Conservation (phyloP, 805 yeast species). For the Tetrapisispora iriomotensis region DNA sequence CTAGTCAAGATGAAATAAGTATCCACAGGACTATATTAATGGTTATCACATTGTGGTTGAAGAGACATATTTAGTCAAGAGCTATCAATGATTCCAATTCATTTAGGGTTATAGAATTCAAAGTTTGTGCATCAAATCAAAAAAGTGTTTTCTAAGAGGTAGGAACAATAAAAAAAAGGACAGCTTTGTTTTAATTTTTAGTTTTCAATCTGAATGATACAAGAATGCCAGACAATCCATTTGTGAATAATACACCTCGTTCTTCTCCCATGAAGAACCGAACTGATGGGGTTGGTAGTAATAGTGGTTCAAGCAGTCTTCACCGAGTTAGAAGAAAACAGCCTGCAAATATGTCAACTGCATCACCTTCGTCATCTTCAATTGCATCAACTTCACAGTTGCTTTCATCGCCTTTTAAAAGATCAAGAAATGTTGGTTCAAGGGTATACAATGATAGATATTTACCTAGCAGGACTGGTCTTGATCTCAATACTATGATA, state of each 20-base stretch:
- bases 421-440: constrained; percentile 26
- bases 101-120: too few species aligned
- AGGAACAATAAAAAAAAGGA: too few species aligned
- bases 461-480: constrained; percentile 79
- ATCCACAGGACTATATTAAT: too few species aligned
- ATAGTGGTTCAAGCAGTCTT: constrained; percentile 7
- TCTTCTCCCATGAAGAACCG: constrained; percentile 24
- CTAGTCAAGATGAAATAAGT: too few species aligned
- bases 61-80: too few species aligned
- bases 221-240: constrained; percentile 20
- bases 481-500: constrained; percentile 81
- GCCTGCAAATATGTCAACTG: background rate
- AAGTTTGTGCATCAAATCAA: too few species aligned
- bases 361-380: constrained; percentile 9
- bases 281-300: constrained; percentile 4
- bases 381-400: constrained; percentile 16
- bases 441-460: constrained; percentile 67
- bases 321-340: constrained; percentile 10
- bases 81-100: too few species aligned
- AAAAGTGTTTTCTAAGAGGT: too few species aligned
- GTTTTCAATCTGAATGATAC: background rate
- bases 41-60: too few species aligned
- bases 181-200: too few species aligned
- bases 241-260: constrained; percentile 27
- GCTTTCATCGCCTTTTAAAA: constrained; percentile 23